These are phyloP conservation scores for Ustilago lituana DNA, from an alignment of 1,284 basidiomycete genomes.

Conservation along the genomic window DNA sequence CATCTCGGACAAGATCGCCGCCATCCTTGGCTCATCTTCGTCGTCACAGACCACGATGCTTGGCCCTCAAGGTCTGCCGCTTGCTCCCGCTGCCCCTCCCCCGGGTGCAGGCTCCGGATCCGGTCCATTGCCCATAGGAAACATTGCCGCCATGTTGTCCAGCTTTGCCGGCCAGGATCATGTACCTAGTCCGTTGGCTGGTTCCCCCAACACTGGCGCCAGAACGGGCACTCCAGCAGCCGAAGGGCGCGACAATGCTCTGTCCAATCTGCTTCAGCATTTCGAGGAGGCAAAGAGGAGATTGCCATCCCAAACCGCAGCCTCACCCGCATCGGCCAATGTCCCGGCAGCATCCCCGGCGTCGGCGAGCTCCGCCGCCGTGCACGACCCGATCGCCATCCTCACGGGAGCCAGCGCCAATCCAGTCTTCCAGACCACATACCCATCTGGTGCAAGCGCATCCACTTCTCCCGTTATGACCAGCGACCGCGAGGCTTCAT, in stretches of 20 bases:
- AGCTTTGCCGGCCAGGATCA: constrained; percentile 15
- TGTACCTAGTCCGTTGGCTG: not conserved
- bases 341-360: constrained; percentile 1
- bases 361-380: not conserved
- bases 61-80: constrained; percentile 41
- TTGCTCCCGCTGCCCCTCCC: constrained; percentile 31
- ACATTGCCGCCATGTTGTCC: constrained; percentile 44
- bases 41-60: constrained; percentile 41
- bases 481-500: constrained; percentile 10
- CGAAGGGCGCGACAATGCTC: constrained; percentile 11
- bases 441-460: constrained; percentile 4
- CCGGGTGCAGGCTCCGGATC: constrained; percentile 2
- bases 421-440: constrained; percentile 30
- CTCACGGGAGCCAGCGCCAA: constrained; percentile 48
- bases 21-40: constrained; percentile 37
- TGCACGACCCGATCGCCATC: constrained; percentile 39
- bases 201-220: constrained; percentile 3
- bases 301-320: constrained; percentile 9
- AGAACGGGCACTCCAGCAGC: constrained; percentile 7
- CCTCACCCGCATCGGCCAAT: constrained; percentile 5
- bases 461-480: not conserved
- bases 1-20: constrained; percentile 44
- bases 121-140: constrained; percentile 23
- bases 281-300: constrained; percentile 40
- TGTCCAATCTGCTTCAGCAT: constrained; percentile 38